Evolutionary conservation across 108 stramenopile genomes (phyloP).

Genomic region (Ochromonas danica): DNA sequence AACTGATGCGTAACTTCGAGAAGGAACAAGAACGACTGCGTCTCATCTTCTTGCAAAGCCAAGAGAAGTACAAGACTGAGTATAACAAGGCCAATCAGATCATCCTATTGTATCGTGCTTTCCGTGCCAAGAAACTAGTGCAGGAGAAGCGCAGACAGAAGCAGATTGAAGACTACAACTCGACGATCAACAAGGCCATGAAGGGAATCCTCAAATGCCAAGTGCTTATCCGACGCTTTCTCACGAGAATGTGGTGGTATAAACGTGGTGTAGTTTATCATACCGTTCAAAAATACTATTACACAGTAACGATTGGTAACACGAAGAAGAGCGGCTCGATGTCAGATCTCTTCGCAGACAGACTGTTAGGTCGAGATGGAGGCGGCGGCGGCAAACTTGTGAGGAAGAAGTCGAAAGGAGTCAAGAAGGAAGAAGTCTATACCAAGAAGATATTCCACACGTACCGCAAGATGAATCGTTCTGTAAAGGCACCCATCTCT

Average conservation of each 20-base stretch:
- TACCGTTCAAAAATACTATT: neutral
- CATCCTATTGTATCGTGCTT: neutral
- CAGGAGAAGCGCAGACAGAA: constrained; percentile 1
- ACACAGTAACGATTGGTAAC: too few relatives aligned
- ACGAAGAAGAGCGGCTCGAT: too few relatives aligned
- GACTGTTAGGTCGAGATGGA: too few relatives aligned
- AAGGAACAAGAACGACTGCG: constrained; percentile 3
- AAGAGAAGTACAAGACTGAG: neutral
- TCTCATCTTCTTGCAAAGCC: neutral
- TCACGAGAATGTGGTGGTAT: neutral
- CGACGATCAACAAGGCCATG: neutral
- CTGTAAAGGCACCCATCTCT: too few relatives aligned
- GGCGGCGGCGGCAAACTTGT: too few relatives aligned
- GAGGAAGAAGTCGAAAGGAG: too few relatives aligned
- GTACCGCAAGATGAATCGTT: too few relatives aligned
- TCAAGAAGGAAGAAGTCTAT: too few relatives aligned
- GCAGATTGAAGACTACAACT: neutral
- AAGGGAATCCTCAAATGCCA: neutral
- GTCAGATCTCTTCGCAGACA: too few relatives aligned
- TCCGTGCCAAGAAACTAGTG: neutral
- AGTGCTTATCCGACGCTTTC: neutral
- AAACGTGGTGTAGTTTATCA: neutral
- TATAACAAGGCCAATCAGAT: neutral
- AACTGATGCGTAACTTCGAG: neutral
- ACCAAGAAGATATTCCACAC: too few relatives aligned